phyloP scores from a whole-genome alignment of 345 rosid genomes.

The Fremontodendron californicum region DNA sequence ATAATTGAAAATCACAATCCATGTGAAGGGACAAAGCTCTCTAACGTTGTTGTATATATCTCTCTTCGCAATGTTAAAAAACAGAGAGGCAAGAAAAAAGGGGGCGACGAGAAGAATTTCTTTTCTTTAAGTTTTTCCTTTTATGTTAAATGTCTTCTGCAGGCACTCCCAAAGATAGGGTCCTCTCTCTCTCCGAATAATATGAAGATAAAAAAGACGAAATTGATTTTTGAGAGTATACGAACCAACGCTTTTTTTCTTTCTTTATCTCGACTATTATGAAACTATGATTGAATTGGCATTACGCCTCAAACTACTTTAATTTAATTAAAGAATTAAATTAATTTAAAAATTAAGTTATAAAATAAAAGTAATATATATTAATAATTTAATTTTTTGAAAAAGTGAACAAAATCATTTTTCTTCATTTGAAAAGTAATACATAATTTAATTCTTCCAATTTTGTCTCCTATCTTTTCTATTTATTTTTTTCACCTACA shows the following conservation, averaged over 20 bases:
- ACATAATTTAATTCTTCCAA: too few relatives aligned
- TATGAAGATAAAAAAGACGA: slow-evolving; percentile 28
- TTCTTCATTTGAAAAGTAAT: too few relatives aligned
- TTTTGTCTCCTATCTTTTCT: too few relatives aligned
- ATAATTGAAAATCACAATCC: not conserved
- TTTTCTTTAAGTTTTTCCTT: not conserved
- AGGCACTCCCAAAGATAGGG: slow-evolving; percentile 33
- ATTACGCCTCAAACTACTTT: too few relatives aligned
- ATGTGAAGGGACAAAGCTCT: not conserved
- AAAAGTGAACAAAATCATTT: too few relatives aligned
- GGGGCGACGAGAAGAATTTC: not conserved
- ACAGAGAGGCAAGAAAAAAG: not conserved
- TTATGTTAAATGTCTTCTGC: not conserved
- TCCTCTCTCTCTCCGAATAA: slow-evolving; percentile 18
- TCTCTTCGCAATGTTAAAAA: not conserved
- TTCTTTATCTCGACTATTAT: too few relatives aligned
- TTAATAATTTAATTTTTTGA: too few relatives aligned
- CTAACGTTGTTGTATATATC: not conserved
- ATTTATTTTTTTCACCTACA: too few relatives aligned
- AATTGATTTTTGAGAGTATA: slow-evolving; percentile 26
- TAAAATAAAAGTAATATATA: too few relatives aligned
- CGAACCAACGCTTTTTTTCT: not conserved
- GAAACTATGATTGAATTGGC: too few relatives aligned
- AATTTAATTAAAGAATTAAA: too few relatives aligned
- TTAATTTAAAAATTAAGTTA: too few relatives aligned